These are phyloP conservation scores for Zizania palustris DNA, from an alignment of 202 grass and related monocot genomes.

Conservation along the genomic window DNA sequence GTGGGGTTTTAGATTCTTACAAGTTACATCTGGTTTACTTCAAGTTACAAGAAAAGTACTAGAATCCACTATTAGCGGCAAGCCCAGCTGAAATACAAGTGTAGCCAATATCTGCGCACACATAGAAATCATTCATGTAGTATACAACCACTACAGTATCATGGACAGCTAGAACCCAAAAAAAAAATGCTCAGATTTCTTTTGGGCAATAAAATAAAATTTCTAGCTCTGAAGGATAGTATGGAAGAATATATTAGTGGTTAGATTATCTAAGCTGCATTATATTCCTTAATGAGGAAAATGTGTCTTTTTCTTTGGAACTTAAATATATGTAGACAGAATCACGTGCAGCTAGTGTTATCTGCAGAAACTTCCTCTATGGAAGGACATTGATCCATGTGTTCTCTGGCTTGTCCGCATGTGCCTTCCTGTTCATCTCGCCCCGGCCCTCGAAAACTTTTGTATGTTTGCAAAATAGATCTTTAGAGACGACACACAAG, in stretches of 20 bases:
- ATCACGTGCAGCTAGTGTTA: constrained; percentile 33
- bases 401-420: constrained; percentile 29
- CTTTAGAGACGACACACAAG: constrained; percentile 16
- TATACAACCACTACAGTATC: constrained; percentile 5
- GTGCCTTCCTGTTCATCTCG: constrained; percentile 33
- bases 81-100: too few relatives aligned
- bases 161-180: constrained; percentile 20
- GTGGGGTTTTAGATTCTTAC: too few relatives aligned
- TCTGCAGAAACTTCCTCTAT: constrained; percentile 43
- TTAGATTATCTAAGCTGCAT: constrained; percentile 11
- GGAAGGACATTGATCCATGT: constrained; percentile 42
- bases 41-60: too few relatives aligned
- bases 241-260: not conserved
- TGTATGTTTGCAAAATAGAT: constrained; percentile 36
- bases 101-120: too few relatives aligned
- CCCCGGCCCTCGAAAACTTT: constrained; percentile 19
- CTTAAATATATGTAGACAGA: constrained; percentile 22
- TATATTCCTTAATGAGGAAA: not conserved
- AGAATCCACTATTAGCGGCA: too few relatives aligned
- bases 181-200: not conserved
- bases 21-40: too few relatives aligned
- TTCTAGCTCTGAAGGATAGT: constrained; percentile 20
- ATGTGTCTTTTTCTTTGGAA: not conserved
- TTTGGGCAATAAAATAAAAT: not conserved
- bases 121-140: too few relatives aligned